Base-by-base conservation (phyloP, 208 protist species). In the Lotmaria passim region DNA sequence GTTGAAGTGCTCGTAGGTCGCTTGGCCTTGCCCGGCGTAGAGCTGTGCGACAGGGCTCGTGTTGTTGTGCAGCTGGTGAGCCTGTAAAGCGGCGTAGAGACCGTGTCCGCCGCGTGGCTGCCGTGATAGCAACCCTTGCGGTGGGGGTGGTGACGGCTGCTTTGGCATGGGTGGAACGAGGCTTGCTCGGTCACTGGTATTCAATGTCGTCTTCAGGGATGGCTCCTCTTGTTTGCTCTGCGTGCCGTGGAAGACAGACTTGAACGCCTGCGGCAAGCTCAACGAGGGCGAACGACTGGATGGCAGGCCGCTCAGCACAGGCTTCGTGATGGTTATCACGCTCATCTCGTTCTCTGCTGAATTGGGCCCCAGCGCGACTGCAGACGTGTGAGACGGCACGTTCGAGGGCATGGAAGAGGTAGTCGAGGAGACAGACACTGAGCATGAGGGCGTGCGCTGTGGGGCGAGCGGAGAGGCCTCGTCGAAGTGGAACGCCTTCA, bases 241-340 rank as follows among this genome's bases (percentile, higher is more conserved):
- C 41, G 14, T 19, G 41, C 2, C 11, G 30, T 15, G n/a, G 15
- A 39, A 15, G 19, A 12, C 31, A 10, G 17, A 10, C 31, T 15
- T 21, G 5, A 57, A 43, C 4, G 10, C 10, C 4, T 23, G 24
- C 7, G 6, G 34, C 21, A 21, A 19, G 34, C 23, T 43, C 21
- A 2, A 21, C 6, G 30, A 28, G 21, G 46, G n/a, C 3, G 6
- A 21, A 12, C 23, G 11, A n/a, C n/a, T n/a, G n/a, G n/a, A n/a
- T 6, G 17, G n/a, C 15, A 10, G 4, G 46, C 19, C 19, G 21
- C 7, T 14, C 19, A 43, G 43, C 7, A 41, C 6, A 5, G 60
- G 60, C 46, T 66, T 66, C 33, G 30, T 39, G 19, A 66, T 17
- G 5, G 46, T 53, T 23, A 46, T 66, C 46, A 56, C 47, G 28